Conservation (phyloP, 352 stramenopile species). For the Phytophthora aleatoria region DNA sequence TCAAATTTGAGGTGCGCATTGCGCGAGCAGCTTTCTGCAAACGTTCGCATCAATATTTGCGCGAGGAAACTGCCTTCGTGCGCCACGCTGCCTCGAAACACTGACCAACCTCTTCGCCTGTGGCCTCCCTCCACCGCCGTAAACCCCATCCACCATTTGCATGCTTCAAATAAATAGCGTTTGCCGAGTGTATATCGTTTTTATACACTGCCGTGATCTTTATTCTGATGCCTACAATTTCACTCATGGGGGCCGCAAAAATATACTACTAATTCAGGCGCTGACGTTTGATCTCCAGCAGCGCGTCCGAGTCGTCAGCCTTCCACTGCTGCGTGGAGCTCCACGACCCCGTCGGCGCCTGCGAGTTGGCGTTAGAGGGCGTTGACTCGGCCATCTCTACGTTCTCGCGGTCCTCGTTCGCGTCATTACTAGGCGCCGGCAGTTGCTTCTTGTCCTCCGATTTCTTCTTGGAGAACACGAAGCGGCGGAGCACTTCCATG, state of each 20-base stretch:
- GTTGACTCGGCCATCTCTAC: conserved; percentile 47
- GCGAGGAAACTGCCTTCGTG: conserved; percentile 3
- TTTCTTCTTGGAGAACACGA: conserved; percentile 86
- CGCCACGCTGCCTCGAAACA: background rate
- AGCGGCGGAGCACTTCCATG: conserved; percentile 84
- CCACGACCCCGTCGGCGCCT: conserved; percentile 33
- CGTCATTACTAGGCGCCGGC: conserved; percentile 12
- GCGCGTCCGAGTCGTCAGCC: conserved; percentile 35
- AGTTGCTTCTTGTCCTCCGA: conserved; percentile 56
- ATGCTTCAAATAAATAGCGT: conserved; percentile 36
- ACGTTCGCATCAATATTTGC: conserved; percentile 19
- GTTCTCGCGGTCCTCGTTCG: conserved; percentile 40
- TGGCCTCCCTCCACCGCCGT: too few species aligned
- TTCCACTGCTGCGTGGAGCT: conserved; percentile 44
- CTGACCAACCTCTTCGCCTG: background rate
- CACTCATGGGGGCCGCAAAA: conserved; percentile 37
- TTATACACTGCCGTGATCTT: conserved; percentile 34
- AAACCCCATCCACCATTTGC: background rate
- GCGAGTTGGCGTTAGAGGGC: conserved; percentile 31
- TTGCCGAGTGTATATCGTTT: conserved; percentile 33
- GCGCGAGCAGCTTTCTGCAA: background rate
- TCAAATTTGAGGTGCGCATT: background rate
- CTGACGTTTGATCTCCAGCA: conserved; percentile 54
- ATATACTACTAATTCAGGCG: conserved; percentile 50
- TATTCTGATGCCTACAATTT: conserved; percentile 45